Evolutionary conservation across 2,329 filamentous ascomycete species (phyloP).

Genomic region (Epichloe amarillans): DNA sequence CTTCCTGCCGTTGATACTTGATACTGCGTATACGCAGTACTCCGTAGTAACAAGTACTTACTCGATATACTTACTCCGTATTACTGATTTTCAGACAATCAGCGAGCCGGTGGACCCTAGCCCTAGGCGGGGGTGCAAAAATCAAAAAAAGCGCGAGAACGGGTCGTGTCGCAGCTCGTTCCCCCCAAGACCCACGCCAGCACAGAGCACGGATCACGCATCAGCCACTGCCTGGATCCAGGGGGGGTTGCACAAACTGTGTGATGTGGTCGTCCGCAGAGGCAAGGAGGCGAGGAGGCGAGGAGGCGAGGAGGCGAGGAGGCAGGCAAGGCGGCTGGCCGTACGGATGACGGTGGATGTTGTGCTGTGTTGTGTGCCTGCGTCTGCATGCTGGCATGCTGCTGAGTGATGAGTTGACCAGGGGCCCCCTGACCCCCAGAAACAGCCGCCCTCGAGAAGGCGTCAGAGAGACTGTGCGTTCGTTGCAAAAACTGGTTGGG

Average conservation of each 20-base stretch:
- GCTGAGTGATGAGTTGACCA: too few relatives aligned
- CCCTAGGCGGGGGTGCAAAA: not conserved
- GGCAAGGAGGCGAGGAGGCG: not conserved
- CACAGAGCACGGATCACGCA: not conserved
- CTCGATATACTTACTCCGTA: not conserved
- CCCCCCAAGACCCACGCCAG: not conserved
- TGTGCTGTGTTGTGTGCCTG: too few relatives aligned
- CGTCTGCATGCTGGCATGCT: too few relatives aligned
- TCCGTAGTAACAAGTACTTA: not conserved
- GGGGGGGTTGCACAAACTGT: conserved; percentile 2
- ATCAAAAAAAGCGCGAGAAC: too few relatives aligned
- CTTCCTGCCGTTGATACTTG: not conserved
- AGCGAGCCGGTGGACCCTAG: not conserved
- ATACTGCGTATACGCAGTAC: not conserved
- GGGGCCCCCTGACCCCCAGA: too few relatives aligned
- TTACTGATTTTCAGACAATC: not conserved
- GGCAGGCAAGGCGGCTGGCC: too few relatives aligned
- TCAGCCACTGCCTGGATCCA: not conserved
- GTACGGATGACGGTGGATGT: too few relatives aligned
- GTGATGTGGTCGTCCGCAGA: not conserved
- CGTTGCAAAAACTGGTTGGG: too few relatives aligned
- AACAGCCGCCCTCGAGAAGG: too few relatives aligned
- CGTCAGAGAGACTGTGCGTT: too few relatives aligned
- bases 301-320: not conserved
- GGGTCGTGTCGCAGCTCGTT: too few relatives aligned